phyloP scores from a whole-genome alignment of 2,329 filamentous ascomycete genomes.

The Talaromyces sp. region DNA sequence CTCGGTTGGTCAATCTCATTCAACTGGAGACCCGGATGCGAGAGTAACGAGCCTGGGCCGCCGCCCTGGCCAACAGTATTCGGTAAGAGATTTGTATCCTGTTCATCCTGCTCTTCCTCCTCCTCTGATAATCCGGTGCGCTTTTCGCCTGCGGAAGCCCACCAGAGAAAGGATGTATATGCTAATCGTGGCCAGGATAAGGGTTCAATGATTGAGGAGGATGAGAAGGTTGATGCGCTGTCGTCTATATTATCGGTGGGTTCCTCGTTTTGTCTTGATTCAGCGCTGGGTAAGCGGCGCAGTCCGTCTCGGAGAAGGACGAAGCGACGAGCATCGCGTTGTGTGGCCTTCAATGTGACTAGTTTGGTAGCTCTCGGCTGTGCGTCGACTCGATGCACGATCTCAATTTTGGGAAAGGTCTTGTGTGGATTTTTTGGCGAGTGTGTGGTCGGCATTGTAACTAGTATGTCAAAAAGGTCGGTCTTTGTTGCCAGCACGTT shows the following conservation, averaged over 20 bases:
- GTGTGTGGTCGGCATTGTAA: constrained; percentile 64
- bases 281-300: constrained; percentile 30
- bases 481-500: constrained; percentile 85
- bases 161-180: constrained; percentile 64
- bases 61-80: constrained; percentile 21
- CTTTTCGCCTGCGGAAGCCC: constrained; percentile 63
- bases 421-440: constrained; percentile 57
- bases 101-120: constrained; percentile 47
- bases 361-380: constrained; percentile 35
- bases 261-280: constrained; percentile 21
- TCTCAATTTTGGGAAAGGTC: constrained; percentile 74
- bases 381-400: constrained; percentile 55
- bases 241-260: constrained; percentile 35
- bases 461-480: constrained; percentile 82
- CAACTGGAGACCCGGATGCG: constrained; percentile 29
- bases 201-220: constrained; percentile 52
- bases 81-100: constrained; percentile 42
- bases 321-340: constrained; percentile 83
- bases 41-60: constrained; percentile 25
- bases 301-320: constrained; percentile 65
- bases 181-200: constrained; percentile 59
- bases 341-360: constrained; percentile 69
- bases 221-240: constrained; percentile 41
- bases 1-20: constrained; percentile 36
- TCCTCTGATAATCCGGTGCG: constrained; percentile 55